Evolutionary conservation across 805 yeast genomes (phyloP).

Genomic region (Nakazawaea laoshanensis): DNA sequence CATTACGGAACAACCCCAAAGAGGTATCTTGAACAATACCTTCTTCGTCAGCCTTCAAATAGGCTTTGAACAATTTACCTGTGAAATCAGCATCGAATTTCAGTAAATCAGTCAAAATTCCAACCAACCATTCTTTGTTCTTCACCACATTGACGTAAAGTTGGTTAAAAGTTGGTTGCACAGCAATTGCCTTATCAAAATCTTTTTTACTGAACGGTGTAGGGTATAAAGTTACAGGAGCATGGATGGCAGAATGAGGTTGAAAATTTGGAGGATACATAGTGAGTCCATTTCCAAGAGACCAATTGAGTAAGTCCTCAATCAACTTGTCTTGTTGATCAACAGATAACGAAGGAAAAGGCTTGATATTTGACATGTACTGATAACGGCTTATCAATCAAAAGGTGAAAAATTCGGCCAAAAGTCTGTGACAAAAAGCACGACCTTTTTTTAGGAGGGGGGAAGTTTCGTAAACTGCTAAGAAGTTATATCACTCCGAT

Average conservation of each 20-base stretch:
- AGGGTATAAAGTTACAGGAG: conserved; percentile 89
- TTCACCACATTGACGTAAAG: conserved; percentile 64
- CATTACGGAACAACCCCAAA: conserved; percentile 83
- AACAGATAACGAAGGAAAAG: conserved; percentile 9
- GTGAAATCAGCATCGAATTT: conserved; percentile 70
- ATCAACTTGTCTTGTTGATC: conserved; percentile 22
- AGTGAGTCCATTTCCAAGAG: conserved; percentile 70
- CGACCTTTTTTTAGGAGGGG: too few species aligned
- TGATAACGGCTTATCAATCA: too few species aligned
- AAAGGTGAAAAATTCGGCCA: too few species aligned
- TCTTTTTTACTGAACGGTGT: conserved; percentile 72
- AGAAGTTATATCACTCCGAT: too few species aligned
- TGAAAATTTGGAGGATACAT: conserved; percentile 62
- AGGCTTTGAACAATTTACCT: conserved; percentile 61
- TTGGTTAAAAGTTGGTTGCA: conserved; percentile 64
- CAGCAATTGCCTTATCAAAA: conserved; percentile 56
- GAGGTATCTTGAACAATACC: conserved; percentile 59
- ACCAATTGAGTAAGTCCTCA: conserved; percentile 60
- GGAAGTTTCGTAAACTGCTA: too few species aligned
- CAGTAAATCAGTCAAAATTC: conserved; percentile 46
- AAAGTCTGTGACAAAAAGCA: too few species aligned
- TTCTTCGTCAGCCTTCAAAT: conserved; percentile 35
- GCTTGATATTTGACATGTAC: conserved; percentile 5
- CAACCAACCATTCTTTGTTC: conserved; percentile 53
- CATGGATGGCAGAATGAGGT: conserved; percentile 40